A percentile compares a stretch with the other conserved stretches of the same genome.
Conservation (phyloP, 2,329 filamentous ascomycete species). For the Emmonsiellopsis sp. region DNA sequence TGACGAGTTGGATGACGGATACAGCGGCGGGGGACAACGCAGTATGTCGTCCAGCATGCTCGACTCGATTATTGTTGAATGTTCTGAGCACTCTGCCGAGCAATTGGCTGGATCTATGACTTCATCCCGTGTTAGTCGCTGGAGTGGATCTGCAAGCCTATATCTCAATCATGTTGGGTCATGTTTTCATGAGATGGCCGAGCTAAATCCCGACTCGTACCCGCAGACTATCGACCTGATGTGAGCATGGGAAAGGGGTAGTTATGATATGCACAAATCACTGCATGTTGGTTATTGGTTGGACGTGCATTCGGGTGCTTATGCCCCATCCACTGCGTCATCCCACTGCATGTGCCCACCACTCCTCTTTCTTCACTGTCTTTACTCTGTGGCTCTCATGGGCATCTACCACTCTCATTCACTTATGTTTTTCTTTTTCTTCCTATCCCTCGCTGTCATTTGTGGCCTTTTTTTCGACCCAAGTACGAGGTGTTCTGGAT, state of each 20-base stretch:
- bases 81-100: neutral
- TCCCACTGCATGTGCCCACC: too few species aligned
- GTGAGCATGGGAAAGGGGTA: neutral
- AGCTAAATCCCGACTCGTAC: neutral
- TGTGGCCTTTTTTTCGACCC: too few species aligned
- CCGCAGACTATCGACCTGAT: neutral
- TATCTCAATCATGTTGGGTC: neutral
- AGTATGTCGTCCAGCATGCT: neutral
- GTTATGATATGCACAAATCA: too few species aligned
- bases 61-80: neutral
- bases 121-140: neutral
- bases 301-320: too few species aligned
- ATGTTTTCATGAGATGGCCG: neutral
- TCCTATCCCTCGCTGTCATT: too few species aligned
- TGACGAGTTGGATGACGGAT: neutral
- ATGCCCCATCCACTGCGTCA: too few species aligned
- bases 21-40: neutral
- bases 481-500: too few species aligned
- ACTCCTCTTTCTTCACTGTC: too few species aligned
- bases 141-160: neutral
- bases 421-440: too few species aligned
- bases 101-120: neutral
- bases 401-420: too few species aligned
- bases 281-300: neutral
- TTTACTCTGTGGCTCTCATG: too few species aligned